Evolutionary conservation across 441 rosid species (phyloP), one percentile per base, ranked within the genome.

Genomic region (Pelargonium australe): DNA sequence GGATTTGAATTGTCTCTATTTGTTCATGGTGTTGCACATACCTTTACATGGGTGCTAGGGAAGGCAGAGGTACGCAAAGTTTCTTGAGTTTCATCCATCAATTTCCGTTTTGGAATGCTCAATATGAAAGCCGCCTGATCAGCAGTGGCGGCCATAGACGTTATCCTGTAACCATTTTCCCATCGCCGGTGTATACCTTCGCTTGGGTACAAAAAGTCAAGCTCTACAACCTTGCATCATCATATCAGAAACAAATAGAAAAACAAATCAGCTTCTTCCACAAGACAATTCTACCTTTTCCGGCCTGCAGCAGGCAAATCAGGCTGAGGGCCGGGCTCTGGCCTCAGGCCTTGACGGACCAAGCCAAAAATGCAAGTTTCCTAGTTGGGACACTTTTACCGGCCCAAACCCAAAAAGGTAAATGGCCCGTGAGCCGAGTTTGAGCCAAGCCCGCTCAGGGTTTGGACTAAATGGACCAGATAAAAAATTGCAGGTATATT

Each of bases 121-220:
- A 53, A 9, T 53, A 53, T 53, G 2, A 53, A 16, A 6, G 60
- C 60, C 20, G 60, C 17, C 60, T 53, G 60, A 53, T 53, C 60
- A 53, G 60, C 60, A 4, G 60, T 53, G 17, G 60, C 60, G 3
- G 60, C 60, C 60, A 53, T 53, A 14, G 60, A 53, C 7, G 60
- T 53, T 6, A 53, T 53, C 60, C 60, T 53, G 60, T 53, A 53
- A 53, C 60, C 60, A 53, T 19, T 53, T 14, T 53, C 60, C 60
- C 60, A 53, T 7, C 60, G 17, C 60, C 60, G 14, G 8, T 53
- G 60, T 53, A 53, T 16, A 53, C 60, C 60, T 53, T 53, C 60
- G 58, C 77, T 79, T 69, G 61, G 57, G 80, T 75, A 73, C 60
- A 53, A 14, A 44, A 76, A 20, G 4, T 53, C 60, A 14, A n/a